These are phyloP conservation scores for Aureobasidium uvarum DNA, from an alignment of 2,329 filamentous ascomycete genomes.

Conservation along the genomic window DNA sequence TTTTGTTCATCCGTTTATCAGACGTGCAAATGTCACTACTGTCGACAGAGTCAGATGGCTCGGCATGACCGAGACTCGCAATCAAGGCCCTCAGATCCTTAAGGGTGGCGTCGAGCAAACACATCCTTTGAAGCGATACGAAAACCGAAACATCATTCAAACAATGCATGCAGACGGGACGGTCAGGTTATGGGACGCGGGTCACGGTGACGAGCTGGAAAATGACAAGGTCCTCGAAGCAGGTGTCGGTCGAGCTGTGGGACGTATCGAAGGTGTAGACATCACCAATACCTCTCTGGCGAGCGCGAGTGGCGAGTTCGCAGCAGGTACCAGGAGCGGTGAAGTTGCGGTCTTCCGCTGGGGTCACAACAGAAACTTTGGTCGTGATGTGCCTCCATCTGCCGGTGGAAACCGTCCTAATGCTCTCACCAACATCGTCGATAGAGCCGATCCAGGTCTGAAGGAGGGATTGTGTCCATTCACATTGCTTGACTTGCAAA, in stretches of 20 bases:
- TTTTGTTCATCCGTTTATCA: conserved; percentile 87
- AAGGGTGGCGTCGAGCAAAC: conserved; percentile 73
- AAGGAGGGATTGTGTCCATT: conserved; percentile 80
- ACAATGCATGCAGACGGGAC: conserved; percentile 89
- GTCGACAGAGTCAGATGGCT: conserved; percentile 82
- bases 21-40: conserved; percentile 66
- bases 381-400: conserved; percentile 56
- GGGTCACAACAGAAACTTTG: conserved; percentile 74
- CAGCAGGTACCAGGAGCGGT: conserved; percentile 75
- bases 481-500: conserved; percentile 76
- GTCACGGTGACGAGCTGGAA: conserved; percentile 89
- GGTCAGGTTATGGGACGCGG: conserved; percentile 88
- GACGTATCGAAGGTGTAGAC: conserved; percentile 72
- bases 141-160: conserved; percentile 79
- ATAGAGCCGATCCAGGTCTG: conserved; percentile 67
- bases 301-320: conserved; percentile 78
- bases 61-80: conserved; percentile 80
- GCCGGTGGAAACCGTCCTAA: conserved; percentile 48
- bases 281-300: conserved; percentile 78
- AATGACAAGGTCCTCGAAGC: conserved; percentile 79
- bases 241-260: conserved; percentile 78
- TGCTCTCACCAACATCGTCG: conserved; percentile 69
- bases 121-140: conserved; percentile 70
- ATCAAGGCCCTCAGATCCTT: conserved; percentile 73
- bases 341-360: conserved; percentile 85